These are phyloP conservation scores for Phytophthora uliginosa DNA, from an alignment of 352 stramenopile genomes.

Conservation along the genomic window DNA sequence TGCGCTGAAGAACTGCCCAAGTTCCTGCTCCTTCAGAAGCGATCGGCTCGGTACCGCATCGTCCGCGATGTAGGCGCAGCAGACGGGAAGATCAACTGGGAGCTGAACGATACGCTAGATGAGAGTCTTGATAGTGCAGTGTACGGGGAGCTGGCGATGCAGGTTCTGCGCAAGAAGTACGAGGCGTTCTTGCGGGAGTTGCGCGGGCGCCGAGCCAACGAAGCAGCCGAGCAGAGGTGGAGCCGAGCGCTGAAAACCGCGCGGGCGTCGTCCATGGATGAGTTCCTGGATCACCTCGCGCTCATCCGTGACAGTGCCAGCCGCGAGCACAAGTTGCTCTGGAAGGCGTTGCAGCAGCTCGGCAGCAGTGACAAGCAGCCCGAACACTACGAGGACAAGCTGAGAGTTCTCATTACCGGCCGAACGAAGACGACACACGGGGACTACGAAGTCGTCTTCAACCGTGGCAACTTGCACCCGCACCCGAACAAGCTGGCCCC, in stretches of 20 bases:
- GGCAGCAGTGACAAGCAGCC: constrained; percentile 26
- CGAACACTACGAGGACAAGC: constrained; percentile 58
- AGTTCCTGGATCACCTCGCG: constrained; percentile 39
- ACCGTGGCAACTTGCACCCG: constrained; percentile 69
- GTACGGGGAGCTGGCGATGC: constrained; percentile 49
- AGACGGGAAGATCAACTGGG: constrained; percentile 43
- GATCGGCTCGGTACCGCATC: constrained; percentile 60
- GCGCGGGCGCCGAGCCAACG: constrained; percentile 48
- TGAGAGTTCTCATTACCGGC: constrained; percentile 61
- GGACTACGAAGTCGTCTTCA: constrained; percentile 61
- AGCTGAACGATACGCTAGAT: constrained; percentile 32
- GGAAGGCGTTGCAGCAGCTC: constrained; percentile 53
- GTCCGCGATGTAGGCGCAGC: constrained; percentile 20
- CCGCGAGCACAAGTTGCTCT: constrained; percentile 59
- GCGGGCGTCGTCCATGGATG: constrained; percentile 32
- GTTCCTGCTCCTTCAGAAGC: constrained; percentile 68
- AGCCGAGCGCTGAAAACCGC: constrained; percentile 42
- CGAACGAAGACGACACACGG: constrained; percentile 25
- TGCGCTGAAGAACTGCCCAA: constrained; percentile 58
- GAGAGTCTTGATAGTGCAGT: constrained; percentile 29
- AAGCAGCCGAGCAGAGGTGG: constrained; percentile 51
- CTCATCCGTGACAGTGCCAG: constrained; percentile 37
- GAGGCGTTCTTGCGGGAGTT: constrained; percentile 54
- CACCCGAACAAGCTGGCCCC: constrained; percentile 54
- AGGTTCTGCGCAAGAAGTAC: constrained; percentile 64